Evolutionary conservation across 2,329 filamentous ascomycete genomes (phyloP).

Genomic region (Fusarium lyarnte): DNA sequence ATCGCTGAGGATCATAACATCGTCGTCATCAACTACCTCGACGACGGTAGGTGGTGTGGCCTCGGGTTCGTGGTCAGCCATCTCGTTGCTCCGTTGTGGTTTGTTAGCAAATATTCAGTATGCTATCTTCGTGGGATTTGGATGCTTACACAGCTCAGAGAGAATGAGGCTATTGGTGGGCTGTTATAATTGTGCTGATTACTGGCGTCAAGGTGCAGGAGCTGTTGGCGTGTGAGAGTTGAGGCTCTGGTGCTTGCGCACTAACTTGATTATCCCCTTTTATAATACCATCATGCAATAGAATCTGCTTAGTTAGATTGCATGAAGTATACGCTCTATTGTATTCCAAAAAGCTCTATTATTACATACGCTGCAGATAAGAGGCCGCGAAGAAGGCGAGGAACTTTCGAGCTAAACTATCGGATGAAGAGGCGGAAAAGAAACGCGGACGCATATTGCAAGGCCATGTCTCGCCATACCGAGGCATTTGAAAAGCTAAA

Average conservation of each 20-base stretch:
- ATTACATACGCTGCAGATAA: not conserved
- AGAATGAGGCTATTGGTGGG: not conserved
- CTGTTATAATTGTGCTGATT: not conserved
- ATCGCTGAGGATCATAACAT: not conserved
- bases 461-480: too few species aligned
- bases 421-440: too few species aligned
- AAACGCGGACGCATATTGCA: too few species aligned
- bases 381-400: too few species aligned
- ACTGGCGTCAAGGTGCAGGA: not conserved
- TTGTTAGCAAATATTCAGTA: not conserved
- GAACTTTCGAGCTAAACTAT: too few species aligned
- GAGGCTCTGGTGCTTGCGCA: not conserved
- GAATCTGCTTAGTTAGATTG: not conserved
- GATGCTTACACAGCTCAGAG: not conserved
- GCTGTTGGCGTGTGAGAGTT: not conserved
- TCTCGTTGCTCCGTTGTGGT: not conserved
- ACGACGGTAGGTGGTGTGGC: not conserved
- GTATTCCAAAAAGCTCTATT: not conserved
- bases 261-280: not conserved
- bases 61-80: not conserved
- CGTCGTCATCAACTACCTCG: not conserved
- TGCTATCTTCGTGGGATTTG: not conserved
- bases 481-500: too few species aligned
- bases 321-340: accelerated
- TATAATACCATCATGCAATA: not conserved